These are phyloP conservation scores for Verticillium zaregamsianum DNA, from an alignment of 2,329 filamentous ascomycete species.

Conservation along the genomic window DNA sequence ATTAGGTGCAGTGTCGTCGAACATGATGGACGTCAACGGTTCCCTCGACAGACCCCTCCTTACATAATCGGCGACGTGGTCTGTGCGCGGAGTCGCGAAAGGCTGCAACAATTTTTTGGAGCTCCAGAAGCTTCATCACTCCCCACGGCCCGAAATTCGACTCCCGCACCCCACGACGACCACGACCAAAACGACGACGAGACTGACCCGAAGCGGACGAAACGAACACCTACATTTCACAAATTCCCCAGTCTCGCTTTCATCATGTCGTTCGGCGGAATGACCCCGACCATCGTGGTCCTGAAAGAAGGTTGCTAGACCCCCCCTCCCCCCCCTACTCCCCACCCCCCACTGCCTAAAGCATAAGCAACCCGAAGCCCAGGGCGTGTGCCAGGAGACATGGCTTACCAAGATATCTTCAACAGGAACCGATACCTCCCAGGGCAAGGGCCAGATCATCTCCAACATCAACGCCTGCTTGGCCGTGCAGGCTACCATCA, in stretches of 20 bases:
- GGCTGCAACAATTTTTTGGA: slow-evolving; percentile 49
- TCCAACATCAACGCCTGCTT: slow-evolving; percentile 99
- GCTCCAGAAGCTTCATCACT: slow-evolving; percentile 31
- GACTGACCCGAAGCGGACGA: neutral
- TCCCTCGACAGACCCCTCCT: slow-evolving; percentile 1
- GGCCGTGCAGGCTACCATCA: slow-evolving; percentile 92
- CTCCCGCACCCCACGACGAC: neutral
- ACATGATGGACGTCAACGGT: neutral
- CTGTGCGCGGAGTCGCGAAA: slow-evolving; percentile 20
- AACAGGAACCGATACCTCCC: slow-evolving; percentile 90
- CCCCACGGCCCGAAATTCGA: slow-evolving; percentile 1
- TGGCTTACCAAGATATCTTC: slow-evolving; percentile 5
- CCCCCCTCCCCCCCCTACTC: slow-evolving; percentile 12
- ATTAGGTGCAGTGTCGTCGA: neutral
- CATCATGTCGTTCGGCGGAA: slow-evolving; percentile 92
- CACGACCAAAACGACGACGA: slow-evolving; percentile 1
- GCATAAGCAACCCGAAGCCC: slow-evolving; percentile 7
- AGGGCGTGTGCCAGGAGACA: slow-evolving; percentile 1
- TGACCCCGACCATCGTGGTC: slow-evolving; percentile 97
- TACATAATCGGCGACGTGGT: slow-evolving; percentile 13
- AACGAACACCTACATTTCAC: neutral
- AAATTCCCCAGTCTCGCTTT: slow-evolving; percentile 3
- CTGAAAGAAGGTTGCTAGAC: slow-evolving; percentile 81
- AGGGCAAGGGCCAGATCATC: slow-evolving; percentile 93
- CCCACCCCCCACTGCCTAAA: slow-evolving; percentile 5